A percentile compares a stretch with the other conserved stretches of the same genome.
phyloP scores from a whole-genome alignment of 805 yeast genomes.

The Spencermartinsiella europaea region DNA sequence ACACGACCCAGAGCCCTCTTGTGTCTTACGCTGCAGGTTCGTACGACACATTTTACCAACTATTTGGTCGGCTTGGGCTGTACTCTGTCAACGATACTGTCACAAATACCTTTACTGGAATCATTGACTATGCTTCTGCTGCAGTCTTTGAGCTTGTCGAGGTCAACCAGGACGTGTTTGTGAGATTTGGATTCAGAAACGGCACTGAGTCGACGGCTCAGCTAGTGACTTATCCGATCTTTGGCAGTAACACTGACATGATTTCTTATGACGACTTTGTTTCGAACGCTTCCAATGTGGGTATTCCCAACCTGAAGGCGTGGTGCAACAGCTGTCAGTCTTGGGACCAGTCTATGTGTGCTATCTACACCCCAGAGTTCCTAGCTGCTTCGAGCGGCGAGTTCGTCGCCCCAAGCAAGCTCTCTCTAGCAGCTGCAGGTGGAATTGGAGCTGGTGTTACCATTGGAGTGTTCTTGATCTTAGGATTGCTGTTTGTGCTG shows the following conservation, averaged over 20 bases:
- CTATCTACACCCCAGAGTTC: slow-evolving; percentile 25
- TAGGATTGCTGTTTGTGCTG: slow-evolving; percentile 32
- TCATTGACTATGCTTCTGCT: slow-evolving; percentile 45
- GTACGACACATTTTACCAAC: slow-evolving; percentile 41
- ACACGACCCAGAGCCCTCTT: slow-evolving; percentile 31
- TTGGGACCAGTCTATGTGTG: slow-evolving; percentile 31
- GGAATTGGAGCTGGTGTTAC: slow-evolving; percentile 49
- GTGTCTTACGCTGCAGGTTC: slow-evolving; percentile 43
- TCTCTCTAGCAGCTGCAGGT: slow-evolving; percentile 41
- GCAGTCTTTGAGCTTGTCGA: slow-evolving; percentile 40
- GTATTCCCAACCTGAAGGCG: slow-evolving; percentile 26
- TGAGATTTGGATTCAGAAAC: slow-evolving; percentile 43
- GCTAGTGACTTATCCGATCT: slow-evolving; percentile 36
- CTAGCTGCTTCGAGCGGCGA: slow-evolving; percentile 21
- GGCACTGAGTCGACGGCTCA: slow-evolving; percentile 37
- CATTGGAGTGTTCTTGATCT: slow-evolving; percentile 32
- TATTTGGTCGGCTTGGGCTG: slow-evolving; percentile 35
- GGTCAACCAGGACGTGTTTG: slow-evolving; percentile 29
- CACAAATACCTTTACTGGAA: slow-evolving; percentile 36
- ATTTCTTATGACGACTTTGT: slow-evolving; percentile 38
- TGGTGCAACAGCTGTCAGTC: slow-evolving; percentile 43
- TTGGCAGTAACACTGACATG: slow-evolving; percentile 31
- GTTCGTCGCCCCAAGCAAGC: slow-evolving; percentile 19
- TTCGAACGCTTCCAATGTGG: slow-evolving; percentile 24
- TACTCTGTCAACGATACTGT: slow-evolving; percentile 30